phyloP scores from a whole-genome alignment of 257 asterid species.

The Vinca minor region DNA sequence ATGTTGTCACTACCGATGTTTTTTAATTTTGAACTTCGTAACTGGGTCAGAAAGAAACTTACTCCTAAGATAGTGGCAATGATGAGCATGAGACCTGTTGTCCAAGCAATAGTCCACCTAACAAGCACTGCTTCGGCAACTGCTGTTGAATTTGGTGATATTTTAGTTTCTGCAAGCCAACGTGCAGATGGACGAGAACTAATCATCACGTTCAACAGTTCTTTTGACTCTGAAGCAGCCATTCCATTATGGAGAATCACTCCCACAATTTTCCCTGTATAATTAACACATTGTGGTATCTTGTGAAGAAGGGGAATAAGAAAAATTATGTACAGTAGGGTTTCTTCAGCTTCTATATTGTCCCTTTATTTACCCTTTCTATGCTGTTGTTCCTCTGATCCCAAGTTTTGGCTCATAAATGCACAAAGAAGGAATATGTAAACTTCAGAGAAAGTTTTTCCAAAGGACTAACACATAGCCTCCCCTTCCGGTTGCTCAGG shows the following conservation, averaged over 20 bases:
- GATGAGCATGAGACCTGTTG: slow-evolving; percentile 77
- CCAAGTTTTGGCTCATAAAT: too few relatives aligned
- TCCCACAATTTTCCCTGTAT: slow-evolving; percentile 80
- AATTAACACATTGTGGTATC: not conserved
- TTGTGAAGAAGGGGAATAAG: not conserved
- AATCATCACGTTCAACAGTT: slow-evolving; percentile 36
- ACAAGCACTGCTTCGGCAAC: slow-evolving; percentile 51
- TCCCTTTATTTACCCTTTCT: not conserved
- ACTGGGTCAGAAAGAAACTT: slow-evolving; percentile 17
- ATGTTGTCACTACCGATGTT: not conserved
- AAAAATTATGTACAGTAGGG: not conserved
- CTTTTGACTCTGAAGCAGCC: slow-evolving; percentile 30
- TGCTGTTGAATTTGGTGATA: slow-evolving; percentile 20
- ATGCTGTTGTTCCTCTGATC: too few relatives aligned
- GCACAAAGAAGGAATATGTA: not conserved
- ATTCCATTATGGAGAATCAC: slow-evolving; percentile 43
- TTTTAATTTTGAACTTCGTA: not conserved
- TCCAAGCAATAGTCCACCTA: slow-evolving; percentile 74
- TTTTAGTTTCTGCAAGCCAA: slow-evolving; percentile 44
- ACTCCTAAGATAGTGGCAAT: slow-evolving; percentile 85
- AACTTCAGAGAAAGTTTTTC: not conserved
- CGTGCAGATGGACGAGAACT: slow-evolving; percentile 62
- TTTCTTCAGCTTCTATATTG: not conserved
- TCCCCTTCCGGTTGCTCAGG: not conserved
- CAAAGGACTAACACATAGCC: not conserved